These are phyloP conservation scores for Neonectria hederae DNA, from an alignment of 2,329 filamentous ascomycete species.

Conservation along the genomic window DNA sequence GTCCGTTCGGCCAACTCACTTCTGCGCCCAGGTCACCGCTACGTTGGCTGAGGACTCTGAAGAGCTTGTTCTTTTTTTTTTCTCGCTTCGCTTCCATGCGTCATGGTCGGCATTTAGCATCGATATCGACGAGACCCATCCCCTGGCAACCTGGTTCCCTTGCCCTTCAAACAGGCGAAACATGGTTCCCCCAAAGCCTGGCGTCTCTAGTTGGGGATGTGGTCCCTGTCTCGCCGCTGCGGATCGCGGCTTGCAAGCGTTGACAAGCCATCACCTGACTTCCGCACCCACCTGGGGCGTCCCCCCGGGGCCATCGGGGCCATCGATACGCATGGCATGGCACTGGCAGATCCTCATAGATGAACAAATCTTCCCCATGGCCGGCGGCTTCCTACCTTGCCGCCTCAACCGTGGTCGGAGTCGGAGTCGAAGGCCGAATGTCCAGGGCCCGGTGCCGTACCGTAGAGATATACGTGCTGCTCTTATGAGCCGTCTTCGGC, in stretches of 20 bases:
- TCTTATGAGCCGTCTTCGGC: background rate
- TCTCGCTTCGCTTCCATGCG: conserved; percentile 6
- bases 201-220: conserved; percentile 8
- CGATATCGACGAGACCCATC: conserved; percentile 3
- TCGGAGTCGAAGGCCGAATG: background rate
- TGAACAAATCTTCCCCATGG: background rate
- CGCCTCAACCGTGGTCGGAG: background rate
- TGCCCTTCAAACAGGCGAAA: background rate
- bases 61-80: background rate
- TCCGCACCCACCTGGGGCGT: conserved; percentile 17
- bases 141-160: background rate
- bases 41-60: conserved; percentile 2
- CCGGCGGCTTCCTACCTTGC: background rate
- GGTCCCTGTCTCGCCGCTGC: conserved; percentile 22
- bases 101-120: conserved; percentile 11
- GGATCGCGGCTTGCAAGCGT: conserved; percentile 37
- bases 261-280: conserved; percentile 40
- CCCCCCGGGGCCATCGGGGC: conserved; percentile 8
- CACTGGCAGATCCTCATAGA: conserved; percentile 10
- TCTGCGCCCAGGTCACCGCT: conserved; percentile 20
- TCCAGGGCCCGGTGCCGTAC: background rate
- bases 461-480: background rate
- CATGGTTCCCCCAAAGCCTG: conserved; percentile 10
- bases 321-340: conserved; percentile 21
- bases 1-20: conserved; percentile 22